Evolutionary conservation across 1,284 basidiomycete genomes (phyloP), one percentile per base, ranked within the genome.

Genomic region (Rhodotorula sp.): DNA sequence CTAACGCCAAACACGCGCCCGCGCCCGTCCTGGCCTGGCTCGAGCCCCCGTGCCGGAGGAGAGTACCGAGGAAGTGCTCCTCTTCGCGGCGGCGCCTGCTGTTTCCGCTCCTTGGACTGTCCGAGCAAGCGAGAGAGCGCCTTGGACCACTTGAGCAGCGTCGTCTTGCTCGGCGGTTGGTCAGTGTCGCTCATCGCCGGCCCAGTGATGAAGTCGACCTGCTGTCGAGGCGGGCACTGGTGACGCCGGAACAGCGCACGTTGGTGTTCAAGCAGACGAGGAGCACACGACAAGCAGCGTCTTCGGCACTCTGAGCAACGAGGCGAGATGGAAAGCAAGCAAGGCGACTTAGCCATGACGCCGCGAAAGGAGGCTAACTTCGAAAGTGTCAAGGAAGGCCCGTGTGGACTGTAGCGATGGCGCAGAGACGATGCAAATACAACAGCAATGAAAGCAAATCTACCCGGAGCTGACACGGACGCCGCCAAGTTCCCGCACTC

Each of bases 1-100:
- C 91, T 88, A 67, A 87, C 89, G 20, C 91, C 91, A 80, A 99
- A 98, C 50, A 98, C 91, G 26, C 69, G 53, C 6, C 64, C 69
- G 28, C 54, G 46, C 37, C 73, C 71, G 53, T 64, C 62, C 57
- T 59, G 55, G 15, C 67, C 67, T 9, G 40, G 50, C 34, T 64
- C 61, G 24, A 73, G 52, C 0, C 73, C 71, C 10, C 73, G 56
- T 2, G 60, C 63, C 1, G 65, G 53, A 0, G 67, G 68, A 5
- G 62, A 46, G 59, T 71, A 75, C 44, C 30, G 37, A 9, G 59
- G 59, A 8, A 37, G 31, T 3, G 34, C 34, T 34, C 34, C 24
- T 20, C 18, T 26, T 46, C 44, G 56, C 47, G n/a, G 31, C 46
- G 9, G 48, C 26, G 8, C 30, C 30, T 7, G 46, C 2, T 18